Conservation (phyloP, 192 early-diverging fungal genomes). For the Coemansia sp. region DNA sequence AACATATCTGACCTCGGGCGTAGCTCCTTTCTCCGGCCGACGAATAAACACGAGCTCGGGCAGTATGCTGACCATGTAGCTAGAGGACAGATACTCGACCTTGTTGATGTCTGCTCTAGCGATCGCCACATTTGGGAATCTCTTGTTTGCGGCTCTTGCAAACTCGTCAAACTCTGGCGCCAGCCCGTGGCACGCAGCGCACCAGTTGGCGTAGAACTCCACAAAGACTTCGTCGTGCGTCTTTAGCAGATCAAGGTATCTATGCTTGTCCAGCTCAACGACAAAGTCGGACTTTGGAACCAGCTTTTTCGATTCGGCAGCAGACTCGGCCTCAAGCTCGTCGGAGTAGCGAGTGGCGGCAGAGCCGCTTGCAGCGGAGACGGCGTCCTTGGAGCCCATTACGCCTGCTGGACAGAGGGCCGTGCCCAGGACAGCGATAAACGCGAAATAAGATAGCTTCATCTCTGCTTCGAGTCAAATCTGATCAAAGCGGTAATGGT, state of each 20-base stretch:
- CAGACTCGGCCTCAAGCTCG: slow-evolving; percentile 25
- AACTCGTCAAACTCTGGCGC: slow-evolving; percentile 39
- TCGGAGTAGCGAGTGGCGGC: slow-evolving; percentile 18
- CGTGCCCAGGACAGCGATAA: not conserved
- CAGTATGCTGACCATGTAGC: slow-evolving; percentile 46
- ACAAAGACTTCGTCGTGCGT: slow-evolving; percentile 35
- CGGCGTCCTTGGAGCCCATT: not conserved
- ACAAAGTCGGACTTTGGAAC: slow-evolving; percentile 44
- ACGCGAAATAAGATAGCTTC: slow-evolving; percentile 1
- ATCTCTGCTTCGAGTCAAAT: too few relatives aligned
- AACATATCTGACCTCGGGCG: slow-evolving; percentile 36
- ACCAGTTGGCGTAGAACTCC: slow-evolving; percentile 55
- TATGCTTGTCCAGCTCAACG: slow-evolving; percentile 33
- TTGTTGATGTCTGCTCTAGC: slow-evolving; percentile 35
- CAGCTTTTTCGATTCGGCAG: slow-evolving; percentile 18
- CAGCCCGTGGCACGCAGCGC: slow-evolving; percentile 44
- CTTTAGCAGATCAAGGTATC: slow-evolving; percentile 29
- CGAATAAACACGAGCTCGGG: slow-evolving; percentile 43
- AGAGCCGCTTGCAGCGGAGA: not conserved
- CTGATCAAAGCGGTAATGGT: too few relatives aligned
- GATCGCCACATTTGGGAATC: slow-evolving; percentile 38
- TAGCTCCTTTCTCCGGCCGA: slow-evolving; percentile 17
- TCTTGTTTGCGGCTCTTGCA: slow-evolving; percentile 26
- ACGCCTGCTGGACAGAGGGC: not conserved
- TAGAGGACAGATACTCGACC: slow-evolving; percentile 50